These are phyloP conservation scores for Argentina anserina DNA, from an alignment of 306 rosid species.

Conservation along the genomic window DNA sequence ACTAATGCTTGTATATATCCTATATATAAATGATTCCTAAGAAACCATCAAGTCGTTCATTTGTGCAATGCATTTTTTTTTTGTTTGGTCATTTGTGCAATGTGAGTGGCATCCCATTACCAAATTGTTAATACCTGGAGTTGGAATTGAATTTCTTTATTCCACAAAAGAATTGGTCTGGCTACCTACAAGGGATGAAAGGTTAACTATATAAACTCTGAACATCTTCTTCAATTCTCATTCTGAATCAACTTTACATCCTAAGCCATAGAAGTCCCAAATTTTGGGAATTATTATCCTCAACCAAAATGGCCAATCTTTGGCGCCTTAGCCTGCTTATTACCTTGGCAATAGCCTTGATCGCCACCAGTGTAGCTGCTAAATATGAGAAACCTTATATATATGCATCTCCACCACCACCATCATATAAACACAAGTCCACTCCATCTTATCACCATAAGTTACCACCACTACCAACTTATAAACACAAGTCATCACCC, in stretches of 20 bases:
- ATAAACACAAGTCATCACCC: background rate
- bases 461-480: constrained; percentile 9
- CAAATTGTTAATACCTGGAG: background rate
- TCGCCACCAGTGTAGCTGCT: constrained; percentile 30
- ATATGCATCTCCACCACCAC: constrained; percentile 15
- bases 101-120: background rate
- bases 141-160: too few species aligned
- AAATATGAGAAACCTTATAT: constrained; percentile 23
- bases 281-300: too few species aligned
- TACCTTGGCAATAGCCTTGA: constrained; percentile 40
- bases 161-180: background rate
- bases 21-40: too few species aligned
- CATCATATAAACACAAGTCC: background rate
- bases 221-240: background rate
- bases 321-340: constrained; percentile 29
- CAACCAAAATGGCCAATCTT: background rate
- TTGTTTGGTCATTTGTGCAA: background rate
- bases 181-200: too few species aligned
- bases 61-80: background rate
- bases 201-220: background rate
- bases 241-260: background rate
- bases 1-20: too few species aligned
- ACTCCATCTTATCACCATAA: background rate
- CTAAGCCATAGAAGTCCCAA: background rate
- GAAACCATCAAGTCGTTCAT: too few species aligned